These are phyloP conservation scores for Septoria petroselini DNA, from an alignment of 2,329 filamentous ascomycete species.

Conservation along the genomic window DNA sequence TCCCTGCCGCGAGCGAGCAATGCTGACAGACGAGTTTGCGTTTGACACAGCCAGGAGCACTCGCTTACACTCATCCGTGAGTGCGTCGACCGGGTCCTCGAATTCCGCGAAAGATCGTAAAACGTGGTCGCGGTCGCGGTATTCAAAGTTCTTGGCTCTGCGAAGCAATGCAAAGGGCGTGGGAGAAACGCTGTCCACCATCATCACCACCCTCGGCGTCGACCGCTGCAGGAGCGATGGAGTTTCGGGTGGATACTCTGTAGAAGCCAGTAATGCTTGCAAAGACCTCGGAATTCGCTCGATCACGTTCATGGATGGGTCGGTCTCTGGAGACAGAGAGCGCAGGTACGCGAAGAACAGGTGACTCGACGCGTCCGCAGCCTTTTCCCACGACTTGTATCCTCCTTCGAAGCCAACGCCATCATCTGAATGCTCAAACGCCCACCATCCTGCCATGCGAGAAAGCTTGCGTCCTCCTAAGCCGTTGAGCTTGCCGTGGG, in stretches of 20 bases:
- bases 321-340: conserved; percentile 75
- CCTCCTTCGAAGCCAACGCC: conserved; percentile 92
- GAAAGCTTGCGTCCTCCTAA: conserved; percentile 91
- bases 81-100: conserved; percentile 79
- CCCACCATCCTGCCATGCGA: conserved; percentile 96
- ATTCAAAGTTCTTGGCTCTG: conserved; percentile 91
- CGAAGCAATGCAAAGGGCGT: conserved; percentile 89
- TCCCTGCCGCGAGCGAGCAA: conserved; percentile 45
- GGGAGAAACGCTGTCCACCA: conserved; percentile 90
- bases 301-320: conserved; percentile 69
- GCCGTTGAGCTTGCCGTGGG: conserved; percentile 89
- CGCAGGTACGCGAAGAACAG: conserved; percentile 96
- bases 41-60: conserved; percentile 86
- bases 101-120: conserved; percentile 82
- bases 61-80: conserved; percentile 91
- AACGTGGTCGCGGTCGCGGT: conserved; percentile 81
- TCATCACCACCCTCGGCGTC: conserved; percentile 92
- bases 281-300: conserved; percentile 84
- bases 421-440: conserved; percentile 84
- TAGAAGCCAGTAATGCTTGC: conserved; percentile 84
- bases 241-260: conserved; percentile 84
- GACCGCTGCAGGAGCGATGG: conserved; percentile 72
- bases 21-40: conserved; percentile 78
- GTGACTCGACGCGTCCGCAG: conserved; percentile 93
- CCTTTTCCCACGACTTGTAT: conserved; percentile 84